Evolutionary conservation across 1,284 basidiomycete species (phyloP).

Genomic region (Fomitopsis pinicola): DNA sequence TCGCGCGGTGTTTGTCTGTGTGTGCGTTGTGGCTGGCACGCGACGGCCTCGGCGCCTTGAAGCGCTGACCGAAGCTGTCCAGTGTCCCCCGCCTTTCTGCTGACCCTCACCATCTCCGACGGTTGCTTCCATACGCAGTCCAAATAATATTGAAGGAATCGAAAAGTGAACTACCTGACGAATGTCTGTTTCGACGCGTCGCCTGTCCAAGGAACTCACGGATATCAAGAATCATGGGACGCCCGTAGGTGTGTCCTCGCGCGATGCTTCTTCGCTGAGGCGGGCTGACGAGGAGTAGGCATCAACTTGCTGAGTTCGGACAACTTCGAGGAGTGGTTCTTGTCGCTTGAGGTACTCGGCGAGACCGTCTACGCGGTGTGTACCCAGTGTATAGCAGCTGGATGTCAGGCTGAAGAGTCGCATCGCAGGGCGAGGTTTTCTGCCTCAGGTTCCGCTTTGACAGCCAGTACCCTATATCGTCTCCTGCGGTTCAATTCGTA

Average conservation of each 20-base stretch:
- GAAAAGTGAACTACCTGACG: slow-evolving; percentile 27
- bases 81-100: neutral
- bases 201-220: slow-evolving; percentile 68
- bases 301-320: slow-evolving; percentile 68
- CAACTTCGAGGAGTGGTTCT: slow-evolving; percentile 69
- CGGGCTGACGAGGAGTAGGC: slow-evolving; percentile 35
- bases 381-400: neutral
- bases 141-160: neutral
- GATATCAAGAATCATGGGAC: slow-evolving; percentile 70
- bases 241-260: slow-evolving; percentile 53
- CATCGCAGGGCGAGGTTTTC: slow-evolving; percentile 63
- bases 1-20: slow-evolving; percentile 9
- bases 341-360: slow-evolving; percentile 75
- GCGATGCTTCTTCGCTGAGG: neutral
- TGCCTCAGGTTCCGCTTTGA: slow-evolving; percentile 78
- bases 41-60: neutral
- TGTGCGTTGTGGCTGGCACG: slow-evolving; percentile 9
- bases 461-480: slow-evolving; percentile 70
- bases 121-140: neutral
- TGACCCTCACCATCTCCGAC: neutral
- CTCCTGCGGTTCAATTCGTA: slow-evolving; percentile 81
- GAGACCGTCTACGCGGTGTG: slow-evolving; percentile 68
- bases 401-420: neutral
- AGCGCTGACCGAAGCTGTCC: neutral
- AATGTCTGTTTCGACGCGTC: slow-evolving; percentile 61